Conservation (phyloP, 179 eudicot species). For the Amaranthus tricolor region DNA sequence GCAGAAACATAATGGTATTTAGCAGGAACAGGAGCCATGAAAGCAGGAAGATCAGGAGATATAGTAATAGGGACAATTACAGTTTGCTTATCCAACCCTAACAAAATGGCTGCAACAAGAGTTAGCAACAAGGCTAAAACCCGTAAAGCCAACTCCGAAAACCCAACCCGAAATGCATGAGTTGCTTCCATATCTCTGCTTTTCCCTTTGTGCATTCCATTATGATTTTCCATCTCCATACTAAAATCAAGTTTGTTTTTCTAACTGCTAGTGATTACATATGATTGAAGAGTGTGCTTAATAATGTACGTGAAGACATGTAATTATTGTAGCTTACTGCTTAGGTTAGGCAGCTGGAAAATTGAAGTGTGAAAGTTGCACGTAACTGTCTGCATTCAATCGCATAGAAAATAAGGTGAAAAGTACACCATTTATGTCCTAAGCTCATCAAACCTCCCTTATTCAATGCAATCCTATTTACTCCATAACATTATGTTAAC, state of each 20-base stretch:
- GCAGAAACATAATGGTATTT: constrained; percentile 56
- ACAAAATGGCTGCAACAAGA: constrained; percentile 47
- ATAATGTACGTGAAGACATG: background rate
- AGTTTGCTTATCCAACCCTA: constrained; percentile 61
- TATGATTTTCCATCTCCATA: background rate
- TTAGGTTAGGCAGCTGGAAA: background rate
- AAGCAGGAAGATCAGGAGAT: constrained; percentile 49
- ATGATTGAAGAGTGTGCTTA: background rate
- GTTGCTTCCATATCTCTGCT: background rate
- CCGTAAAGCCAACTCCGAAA: constrained; percentile 23
- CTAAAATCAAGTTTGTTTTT: background rate
- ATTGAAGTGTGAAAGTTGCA: background rate
- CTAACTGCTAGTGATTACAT: background rate
- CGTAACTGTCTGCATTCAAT: too few species aligned
- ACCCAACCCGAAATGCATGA: background rate
- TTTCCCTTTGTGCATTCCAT: background rate
- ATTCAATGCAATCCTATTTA: too few species aligned
- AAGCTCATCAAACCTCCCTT: too few species aligned
- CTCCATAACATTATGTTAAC: too few species aligned
- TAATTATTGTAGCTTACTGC: too few species aligned
- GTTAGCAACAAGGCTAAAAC: constrained; percentile 39
- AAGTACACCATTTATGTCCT: too few species aligned
- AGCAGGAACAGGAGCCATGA: constrained; percentile 49
- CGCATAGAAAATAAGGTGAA: too few species aligned
- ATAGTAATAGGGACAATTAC: constrained; percentile 38